A percentile compares a stretch with the other conserved stretches of the same genome.
Evolutionary conservation across 208 protist species (phyloP).

Genomic region (Balamuthia mandrillaris): DNA sequence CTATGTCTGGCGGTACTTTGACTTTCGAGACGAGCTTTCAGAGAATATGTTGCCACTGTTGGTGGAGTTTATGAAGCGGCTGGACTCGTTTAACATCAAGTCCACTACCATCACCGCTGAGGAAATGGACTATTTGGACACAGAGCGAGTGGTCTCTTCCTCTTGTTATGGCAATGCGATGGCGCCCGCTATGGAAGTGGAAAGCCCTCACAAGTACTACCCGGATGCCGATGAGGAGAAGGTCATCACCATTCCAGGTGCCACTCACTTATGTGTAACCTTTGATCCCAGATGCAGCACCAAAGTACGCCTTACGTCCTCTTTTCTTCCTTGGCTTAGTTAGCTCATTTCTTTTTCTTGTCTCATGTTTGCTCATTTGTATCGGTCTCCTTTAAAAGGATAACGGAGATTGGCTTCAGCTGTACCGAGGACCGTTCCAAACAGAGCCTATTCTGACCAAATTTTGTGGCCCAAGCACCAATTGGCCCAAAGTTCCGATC

Average conservation of each 20-base stretch:
- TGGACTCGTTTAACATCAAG: background rate
- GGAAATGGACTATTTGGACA: background rate
- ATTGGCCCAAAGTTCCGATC: slow-evolving; percentile 7
- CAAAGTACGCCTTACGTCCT: background rate
- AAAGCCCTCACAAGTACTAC: slow-evolving; percentile 31
- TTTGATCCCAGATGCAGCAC: slow-evolving; percentile 1
- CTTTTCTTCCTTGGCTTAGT: background rate
- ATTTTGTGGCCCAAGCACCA: background rate
- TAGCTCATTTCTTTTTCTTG: background rate
- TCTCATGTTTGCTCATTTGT: background rate
- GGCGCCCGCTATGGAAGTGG: background rate
- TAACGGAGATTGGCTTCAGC: slow-evolving; percentile 5
- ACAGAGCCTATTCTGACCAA: background rate
- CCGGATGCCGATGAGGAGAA: slow-evolving; percentile 17
- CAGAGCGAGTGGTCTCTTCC: too few relatives aligned
- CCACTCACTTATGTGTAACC: slow-evolving; percentile 11
- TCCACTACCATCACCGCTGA: background rate
- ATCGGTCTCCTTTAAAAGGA: background rate
- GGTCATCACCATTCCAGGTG: background rate
- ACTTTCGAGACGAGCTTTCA: too few relatives aligned
- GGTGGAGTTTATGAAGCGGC: background rate
- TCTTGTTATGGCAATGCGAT: background rate
- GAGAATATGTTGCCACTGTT: background rate
- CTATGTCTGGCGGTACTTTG: too few relatives aligned
- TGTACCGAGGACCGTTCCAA: background rate